A percentile compares a stretch with the other conserved stretches of the same genome.
phyloP scores from a whole-genome alignment of 768 basidiomycete genomes.

The Sutorius australiensis region DNA sequence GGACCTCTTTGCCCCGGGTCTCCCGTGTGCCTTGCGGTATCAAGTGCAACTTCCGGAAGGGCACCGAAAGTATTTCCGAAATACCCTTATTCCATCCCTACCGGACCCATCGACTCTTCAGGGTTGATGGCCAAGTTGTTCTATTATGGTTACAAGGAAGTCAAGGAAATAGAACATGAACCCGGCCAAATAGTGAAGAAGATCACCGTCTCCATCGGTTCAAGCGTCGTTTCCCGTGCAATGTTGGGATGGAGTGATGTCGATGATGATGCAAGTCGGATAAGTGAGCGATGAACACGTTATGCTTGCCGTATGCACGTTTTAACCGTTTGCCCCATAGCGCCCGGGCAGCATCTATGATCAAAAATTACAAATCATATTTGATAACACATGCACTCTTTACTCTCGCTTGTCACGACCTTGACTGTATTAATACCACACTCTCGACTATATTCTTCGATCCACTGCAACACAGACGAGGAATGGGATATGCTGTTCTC shows the following conservation, averaged over 20 bases:
- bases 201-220: neutral
- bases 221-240: too few relatives aligned
- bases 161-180: neutral
- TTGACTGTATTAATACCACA: neutral
- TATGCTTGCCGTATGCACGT: neutral
- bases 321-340: neutral
- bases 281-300: neutral
- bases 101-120: neutral
- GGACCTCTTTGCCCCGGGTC: neutral
- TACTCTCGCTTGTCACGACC: neutral
- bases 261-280: neutral
- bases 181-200: neutral
- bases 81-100: neutral
- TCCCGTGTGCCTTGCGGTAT: neutral
- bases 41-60: neutral
- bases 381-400: neutral
- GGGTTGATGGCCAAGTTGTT: neutral
- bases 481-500: neutral
- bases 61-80: neutral
- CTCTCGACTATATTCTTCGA: neutral
- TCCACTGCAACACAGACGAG: neutral
- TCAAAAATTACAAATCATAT: neutral
- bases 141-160: neutral
- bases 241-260: neutral
- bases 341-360: neutral